Base-by-base conservation (phyloP, 2,329 filamentous ascomycete species). In the Fusarium euwallaceae region DNA sequence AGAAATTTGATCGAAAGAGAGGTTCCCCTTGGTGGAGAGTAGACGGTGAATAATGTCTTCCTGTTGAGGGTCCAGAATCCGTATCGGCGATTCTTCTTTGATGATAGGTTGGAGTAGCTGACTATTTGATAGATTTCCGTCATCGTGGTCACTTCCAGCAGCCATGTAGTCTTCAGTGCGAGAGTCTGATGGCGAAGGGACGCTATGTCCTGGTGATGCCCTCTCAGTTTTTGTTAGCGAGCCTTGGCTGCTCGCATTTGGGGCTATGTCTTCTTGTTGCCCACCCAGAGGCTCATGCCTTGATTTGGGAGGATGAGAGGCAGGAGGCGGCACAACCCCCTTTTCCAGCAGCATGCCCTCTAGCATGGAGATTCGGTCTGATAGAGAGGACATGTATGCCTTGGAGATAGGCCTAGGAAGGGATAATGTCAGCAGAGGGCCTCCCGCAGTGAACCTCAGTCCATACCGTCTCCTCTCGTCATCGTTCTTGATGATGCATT, bases 401-500 rank as follows among this genome's bases (percentile, higher is more conserved):
- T 89, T 87, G 22, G 88, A 90, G 37, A 90, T 89, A 9, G 88
- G 88, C 41, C 88, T 89, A 43, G 17, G 37, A 24, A n/a, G 14
- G 11, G 17, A 9, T 24, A 39, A 5, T 32, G 66, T 67, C 4
- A 75, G 73, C 27, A 64, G 63, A 27, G 27, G 16, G 32, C 24
- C 20, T 20, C 24, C 14, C 16, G 14, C 9, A 27, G 16, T 14
- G 24, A 43, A 43, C 17, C 39, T 29, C 5, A 14, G 27, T n/a
- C 10, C 84, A 45, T 77, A 88, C 88, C 87, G 83, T 79, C 88
- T 81, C 48, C 88, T 81, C 77, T 90, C 88, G 78, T 90, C 88
- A 69, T 90, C 88, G 72, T 90, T 88, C 75, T 87, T 89, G 76
- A 90, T 90, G 64, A 90, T 81, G 72, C 88, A 90, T 56, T 86